Conservation (phyloP, 441 rosid genomes). For the Pelargonium fulgidum region DNA sequence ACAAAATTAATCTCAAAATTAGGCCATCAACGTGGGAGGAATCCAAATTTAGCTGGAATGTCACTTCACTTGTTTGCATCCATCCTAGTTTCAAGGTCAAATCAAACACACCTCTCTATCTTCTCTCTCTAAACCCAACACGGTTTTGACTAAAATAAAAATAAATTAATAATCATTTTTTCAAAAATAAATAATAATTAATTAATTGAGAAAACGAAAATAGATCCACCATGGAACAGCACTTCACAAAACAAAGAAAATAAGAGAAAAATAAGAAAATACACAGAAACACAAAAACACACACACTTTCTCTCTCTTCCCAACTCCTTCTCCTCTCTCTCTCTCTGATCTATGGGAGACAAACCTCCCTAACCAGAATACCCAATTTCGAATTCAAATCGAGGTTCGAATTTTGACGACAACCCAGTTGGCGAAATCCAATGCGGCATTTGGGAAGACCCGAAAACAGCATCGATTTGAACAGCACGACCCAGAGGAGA, state of each 20-base stretch:
- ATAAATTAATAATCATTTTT: no score
- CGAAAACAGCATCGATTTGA: conserved; percentile 20
- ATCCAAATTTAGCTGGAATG: conserved; percentile 35
- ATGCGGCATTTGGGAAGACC: conserved; percentile 63
- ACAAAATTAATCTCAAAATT: no score
- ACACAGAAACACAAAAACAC: conserved; percentile 16
- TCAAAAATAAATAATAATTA: conserved; percentile 2
- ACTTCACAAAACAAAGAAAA: conserved; percentile 13
- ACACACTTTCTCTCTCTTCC: conserved; percentile 30
- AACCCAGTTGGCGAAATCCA: conserved; percentile 30
- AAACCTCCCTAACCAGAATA: not conserved
- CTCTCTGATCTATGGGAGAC: conserved; percentile 33
- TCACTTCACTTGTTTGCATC: conserved; percentile 16
- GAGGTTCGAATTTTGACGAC: not conserved
- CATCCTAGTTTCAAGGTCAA: conserved; percentile 30
- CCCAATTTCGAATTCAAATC: conserved; percentile 22
- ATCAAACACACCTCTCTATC: conserved; percentile 16
- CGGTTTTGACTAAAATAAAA: conserved; percentile 33
- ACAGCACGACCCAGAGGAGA: conserved; percentile 9
- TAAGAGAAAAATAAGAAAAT: conserved; percentile 7
- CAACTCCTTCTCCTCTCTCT: not conserved
- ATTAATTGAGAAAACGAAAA: conserved; percentile 20
- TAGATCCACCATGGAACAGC: conserved; percentile 41
- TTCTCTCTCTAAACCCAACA: conserved; percentile 25
- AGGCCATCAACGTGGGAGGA: conserved; percentile 37